These are phyloP conservation scores for Camellia lanceoleosa DNA, from an alignment of 148 eudicot species.

Conservation along the genomic window DNA sequence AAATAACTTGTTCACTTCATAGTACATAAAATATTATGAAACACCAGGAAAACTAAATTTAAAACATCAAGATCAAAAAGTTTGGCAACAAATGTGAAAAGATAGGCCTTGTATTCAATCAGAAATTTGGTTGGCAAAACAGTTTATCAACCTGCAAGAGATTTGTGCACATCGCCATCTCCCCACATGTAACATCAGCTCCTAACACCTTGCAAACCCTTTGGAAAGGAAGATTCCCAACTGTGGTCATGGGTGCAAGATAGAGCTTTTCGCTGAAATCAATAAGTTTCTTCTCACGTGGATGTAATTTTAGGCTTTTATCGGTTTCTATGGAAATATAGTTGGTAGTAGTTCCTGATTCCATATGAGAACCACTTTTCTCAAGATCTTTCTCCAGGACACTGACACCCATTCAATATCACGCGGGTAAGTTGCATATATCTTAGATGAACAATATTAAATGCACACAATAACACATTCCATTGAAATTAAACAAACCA, in stretches of 20 bases:
- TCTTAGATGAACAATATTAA: too few species aligned
- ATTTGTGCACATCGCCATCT: conserved; percentile 99
- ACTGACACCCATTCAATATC: too few species aligned
- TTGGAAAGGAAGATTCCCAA: conserved; percentile 93
- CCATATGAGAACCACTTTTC: too few species aligned
- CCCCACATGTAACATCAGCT: conserved; percentile 97
- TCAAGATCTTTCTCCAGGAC: too few species aligned
- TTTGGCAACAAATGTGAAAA: background rate
- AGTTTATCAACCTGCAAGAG: conserved; percentile 74
- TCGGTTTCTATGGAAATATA: too few species aligned
- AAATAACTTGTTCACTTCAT: background rate
- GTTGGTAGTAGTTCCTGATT: too few species aligned
- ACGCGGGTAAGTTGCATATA: too few species aligned
- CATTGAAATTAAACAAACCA: too few species aligned
- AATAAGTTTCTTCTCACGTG: too few species aligned
- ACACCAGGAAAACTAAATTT: background rate
- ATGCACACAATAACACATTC: too few species aligned
- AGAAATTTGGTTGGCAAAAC: conserved; percentile 4
- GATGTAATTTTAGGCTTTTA: too few species aligned
- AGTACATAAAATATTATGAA: background rate
- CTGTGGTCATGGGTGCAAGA: conserved; percentile 98
- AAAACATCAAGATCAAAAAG: background rate
- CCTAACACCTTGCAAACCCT: conserved; percentile 92
- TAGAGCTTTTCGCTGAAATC: conserved; percentile 78
- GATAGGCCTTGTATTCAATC: background rate